These are phyloP conservation scores for Dendrobium nobile DNA, from an alignment of 106 monocot species.

Conservation along the genomic window DNA sequence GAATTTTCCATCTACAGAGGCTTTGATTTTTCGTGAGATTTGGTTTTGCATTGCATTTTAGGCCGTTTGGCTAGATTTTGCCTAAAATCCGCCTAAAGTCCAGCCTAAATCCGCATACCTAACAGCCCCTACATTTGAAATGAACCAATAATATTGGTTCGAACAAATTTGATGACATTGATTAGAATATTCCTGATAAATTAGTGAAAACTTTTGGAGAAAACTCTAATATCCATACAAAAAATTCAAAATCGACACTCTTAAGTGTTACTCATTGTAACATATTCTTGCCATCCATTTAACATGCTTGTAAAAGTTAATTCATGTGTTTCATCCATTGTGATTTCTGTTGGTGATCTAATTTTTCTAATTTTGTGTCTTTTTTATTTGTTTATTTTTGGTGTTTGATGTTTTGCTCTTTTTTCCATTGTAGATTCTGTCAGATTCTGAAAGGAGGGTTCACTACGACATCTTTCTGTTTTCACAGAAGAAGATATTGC, in stretches of 20 bases:
- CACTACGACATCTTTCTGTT: constrained; percentile 61
- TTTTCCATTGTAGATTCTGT: constrained; percentile 69
- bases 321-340: neutral
- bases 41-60: too few species aligned
- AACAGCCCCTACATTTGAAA: neutral
- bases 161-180: neutral
- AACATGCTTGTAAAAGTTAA: neutral
- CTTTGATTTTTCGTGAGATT: too few species aligned
- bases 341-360: neutral
- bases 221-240: neutral
- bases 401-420: constrained; percentile 4
- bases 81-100: too few species aligned
- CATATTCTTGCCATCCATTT: neutral
- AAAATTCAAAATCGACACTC: neutral
- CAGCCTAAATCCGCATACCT: too few species aligned
- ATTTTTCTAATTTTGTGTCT: neutral
- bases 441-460: constrained; percentile 75
- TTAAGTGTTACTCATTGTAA: neutral
- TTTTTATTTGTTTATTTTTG: neutral
- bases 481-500: constrained; percentile 35
- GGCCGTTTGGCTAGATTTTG: too few species aligned
- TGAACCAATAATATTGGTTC: neutral
- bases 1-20: too few species aligned
- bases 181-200: neutral
- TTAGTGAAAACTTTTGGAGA: neutral